Conservation (phyloP, 2,329 filamentous ascomycete species). For the Phaeosphaeriaceae sp. region DNA sequence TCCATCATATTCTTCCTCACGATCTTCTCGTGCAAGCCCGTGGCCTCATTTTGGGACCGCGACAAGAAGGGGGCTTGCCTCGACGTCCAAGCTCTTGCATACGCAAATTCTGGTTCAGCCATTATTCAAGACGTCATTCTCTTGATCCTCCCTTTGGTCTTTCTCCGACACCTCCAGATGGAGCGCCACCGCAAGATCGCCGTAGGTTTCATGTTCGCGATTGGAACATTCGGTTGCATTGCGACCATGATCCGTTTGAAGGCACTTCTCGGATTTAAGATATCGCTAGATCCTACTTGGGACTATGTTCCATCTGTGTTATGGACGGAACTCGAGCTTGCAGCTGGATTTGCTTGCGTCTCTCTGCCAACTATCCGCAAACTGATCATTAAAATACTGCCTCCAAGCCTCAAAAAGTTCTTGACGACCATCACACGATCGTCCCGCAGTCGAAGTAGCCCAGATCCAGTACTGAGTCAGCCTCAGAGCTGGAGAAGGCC, state of each 20-base stretch:
- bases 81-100: constrained; percentile 26
- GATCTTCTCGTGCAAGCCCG: constrained; percentile 28
- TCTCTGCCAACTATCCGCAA: constrained; percentile 26
- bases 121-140: constrained; percentile 33
- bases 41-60: constrained; percentile 31
- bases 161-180: constrained; percentile 26
- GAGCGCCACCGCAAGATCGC: constrained; percentile 22
- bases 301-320: constrained; percentile 29
- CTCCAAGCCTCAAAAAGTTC: constrained; percentile 6
- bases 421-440: constrained; percentile 1
- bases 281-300: constrained; percentile 31
- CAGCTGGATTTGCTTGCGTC: constrained; percentile 20
- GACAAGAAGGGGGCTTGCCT: constrained; percentile 31
- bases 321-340: constrained; percentile 32
- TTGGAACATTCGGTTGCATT: constrained; percentile 26
- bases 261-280: constrained; percentile 25
- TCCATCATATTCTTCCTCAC: constrained; percentile 26
- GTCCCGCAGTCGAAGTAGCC: not conserved
- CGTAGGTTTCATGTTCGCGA: constrained; percentile 30
- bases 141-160: constrained; percentile 28
- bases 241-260: constrained; percentile 26
- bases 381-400: constrained; percentile 17
- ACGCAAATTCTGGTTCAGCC: constrained; percentile 25
- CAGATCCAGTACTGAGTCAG: not conserved
- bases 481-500: constrained; percentile 14